These are phyloP conservation scores for Pythium insidiosum DNA, from an alignment of 352 stramenopile genomes.

Conservation along the genomic window DNA sequence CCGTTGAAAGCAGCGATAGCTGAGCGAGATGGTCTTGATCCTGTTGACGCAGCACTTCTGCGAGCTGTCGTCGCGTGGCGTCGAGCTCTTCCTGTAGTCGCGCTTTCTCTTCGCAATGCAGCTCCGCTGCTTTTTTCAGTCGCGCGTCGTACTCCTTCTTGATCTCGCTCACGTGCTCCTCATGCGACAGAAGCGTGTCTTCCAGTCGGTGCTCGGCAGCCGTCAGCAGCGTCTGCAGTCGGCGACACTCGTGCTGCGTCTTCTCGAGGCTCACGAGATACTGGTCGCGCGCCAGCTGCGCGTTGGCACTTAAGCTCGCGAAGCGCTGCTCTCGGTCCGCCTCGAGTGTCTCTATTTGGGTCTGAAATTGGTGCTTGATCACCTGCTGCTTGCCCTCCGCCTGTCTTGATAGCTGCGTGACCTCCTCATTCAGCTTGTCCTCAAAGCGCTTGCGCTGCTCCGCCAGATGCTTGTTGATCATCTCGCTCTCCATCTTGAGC, in stretches of 20 bases:
- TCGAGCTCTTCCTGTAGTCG: constrained; percentile 27
- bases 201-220: constrained; percentile 19
- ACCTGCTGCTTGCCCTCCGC: constrained; percentile 15
- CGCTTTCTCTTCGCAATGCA: constrained; percentile 4
- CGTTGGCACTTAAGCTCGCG: constrained; percentile 23
- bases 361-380: constrained; percentile 23
- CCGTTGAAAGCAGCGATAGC: constrained; percentile 32
- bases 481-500: constrained; percentile 63
- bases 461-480: constrained; percentile 36
- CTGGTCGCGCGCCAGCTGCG: constrained; percentile 39
- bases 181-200: constrained; percentile 25
- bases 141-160: constrained; percentile 10
- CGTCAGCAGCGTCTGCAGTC: constrained; percentile 21
- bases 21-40: constrained; percentile 64
- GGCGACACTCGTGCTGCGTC: constrained; percentile 33
- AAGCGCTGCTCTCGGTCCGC: constrained; percentile 24
- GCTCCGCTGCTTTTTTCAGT: background rate
- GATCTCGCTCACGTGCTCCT: constrained; percentile 27
- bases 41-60: constrained; percentile 44
- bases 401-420: constrained; percentile 15
- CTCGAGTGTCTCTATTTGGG: constrained; percentile 14
- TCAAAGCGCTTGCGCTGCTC: constrained; percentile 44
- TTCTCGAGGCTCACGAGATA: constrained; percentile 42
- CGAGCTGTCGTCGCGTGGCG: constrained; percentile 25
- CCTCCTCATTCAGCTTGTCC: constrained; percentile 18